Base-by-base conservation (phyloP, 495 filamentous ascomycete genomes). In the Eremomyces bilateralis region DNA sequence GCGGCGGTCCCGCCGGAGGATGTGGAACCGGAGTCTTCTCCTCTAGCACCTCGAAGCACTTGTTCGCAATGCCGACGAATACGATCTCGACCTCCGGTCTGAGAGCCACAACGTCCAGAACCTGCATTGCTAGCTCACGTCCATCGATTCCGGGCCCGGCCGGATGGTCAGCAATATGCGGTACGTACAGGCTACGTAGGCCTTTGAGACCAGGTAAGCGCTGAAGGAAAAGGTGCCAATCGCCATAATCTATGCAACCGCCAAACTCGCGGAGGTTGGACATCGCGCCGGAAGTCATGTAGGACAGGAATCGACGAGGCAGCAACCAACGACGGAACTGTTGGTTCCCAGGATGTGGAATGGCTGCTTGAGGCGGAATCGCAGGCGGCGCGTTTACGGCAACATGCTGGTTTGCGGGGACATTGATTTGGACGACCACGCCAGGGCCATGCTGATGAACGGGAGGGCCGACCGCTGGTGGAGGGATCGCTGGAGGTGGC, bases 161-260 rank as follows among this genome's bases (percentile, higher is more conserved):
- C n/a, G 68, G 61, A 35, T 68, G 67, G 25, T 77, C 69, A 22
- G 64, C 57, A 20, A 93, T 72, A 45, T 74, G 64, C 1, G 79
- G 69, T 18, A 95, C 68, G 45, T 93, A 73, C 3, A 93, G 61
- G 1, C 79, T 73, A 2, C 72, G 73, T 20, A 95, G 65, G 36
- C 78, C 70, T 2, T 74, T 63, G 35, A 91, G 62, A 20, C 71
- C 63, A 1, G 80, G 81, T 13, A 95, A 66, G 34, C 73, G 63
- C 44, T 82, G 81, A 3, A 95, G 65, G 60, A 95, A 82, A 41
- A 66, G 75, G 59, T 95, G 85, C 82, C 84, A 95, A 46, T 92
- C 80, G 39, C 67, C 75, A 51, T 75, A 81, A 37, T 82, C 70
- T 32, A 93, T 63, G 2, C 70, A 67, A 44, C 83, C 71, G 3